Evolutionary conservation across 2,329 filamentous ascomycete genomes (phyloP).

Genomic region (Chaetomiaceae sp.): DNA sequence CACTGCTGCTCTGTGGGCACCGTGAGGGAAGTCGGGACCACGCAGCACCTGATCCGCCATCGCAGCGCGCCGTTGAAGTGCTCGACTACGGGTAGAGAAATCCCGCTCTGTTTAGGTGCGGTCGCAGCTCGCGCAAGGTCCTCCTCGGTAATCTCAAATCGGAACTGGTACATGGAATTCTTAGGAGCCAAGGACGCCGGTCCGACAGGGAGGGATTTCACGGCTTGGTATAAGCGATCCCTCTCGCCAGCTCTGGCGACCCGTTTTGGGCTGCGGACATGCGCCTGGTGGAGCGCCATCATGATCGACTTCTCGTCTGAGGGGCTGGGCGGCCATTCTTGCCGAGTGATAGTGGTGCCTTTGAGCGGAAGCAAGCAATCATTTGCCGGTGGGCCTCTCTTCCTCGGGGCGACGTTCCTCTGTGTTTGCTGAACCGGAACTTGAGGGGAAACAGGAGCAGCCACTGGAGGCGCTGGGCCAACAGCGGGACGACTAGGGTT

Average conservation of each 20-base stretch:
- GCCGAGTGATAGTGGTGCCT: constrained; percentile 21
- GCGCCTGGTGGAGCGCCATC: constrained; percentile 41
- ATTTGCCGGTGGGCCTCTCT: background rate
- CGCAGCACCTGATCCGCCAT: constrained; percentile 64
- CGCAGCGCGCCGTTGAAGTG: constrained; percentile 49
- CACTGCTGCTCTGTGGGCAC: constrained; percentile 47
- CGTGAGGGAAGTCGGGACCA: constrained; percentile 16
- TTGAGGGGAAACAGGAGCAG: background rate
- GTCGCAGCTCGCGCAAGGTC: constrained; percentile 29
- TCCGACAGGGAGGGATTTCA: constrained; percentile 44
- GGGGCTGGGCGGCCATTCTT: constrained; percentile 37
- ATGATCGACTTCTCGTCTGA: constrained; percentile 38
- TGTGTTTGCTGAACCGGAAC: background rate
- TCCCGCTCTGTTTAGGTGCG: constrained; percentile 2
- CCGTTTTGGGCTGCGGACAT: constrained; percentile 43
- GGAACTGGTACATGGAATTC: constrained; percentile 36
- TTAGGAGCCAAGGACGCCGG: constrained; percentile 37
- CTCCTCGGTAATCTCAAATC: constrained; percentile 34
- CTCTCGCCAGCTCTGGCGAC: constrained; percentile 24
- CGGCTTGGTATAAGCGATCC: constrained; percentile 50
- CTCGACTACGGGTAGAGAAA: constrained; percentile 32
- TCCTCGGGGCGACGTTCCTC: background rate
- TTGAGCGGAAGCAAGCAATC: constrained; percentile 22
- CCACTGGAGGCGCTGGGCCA: background rate
- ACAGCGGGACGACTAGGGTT: background rate